Base-by-base conservation (phyloP, 2,329 filamentous ascomycete species). In the Diaporthe sp. region DNA sequence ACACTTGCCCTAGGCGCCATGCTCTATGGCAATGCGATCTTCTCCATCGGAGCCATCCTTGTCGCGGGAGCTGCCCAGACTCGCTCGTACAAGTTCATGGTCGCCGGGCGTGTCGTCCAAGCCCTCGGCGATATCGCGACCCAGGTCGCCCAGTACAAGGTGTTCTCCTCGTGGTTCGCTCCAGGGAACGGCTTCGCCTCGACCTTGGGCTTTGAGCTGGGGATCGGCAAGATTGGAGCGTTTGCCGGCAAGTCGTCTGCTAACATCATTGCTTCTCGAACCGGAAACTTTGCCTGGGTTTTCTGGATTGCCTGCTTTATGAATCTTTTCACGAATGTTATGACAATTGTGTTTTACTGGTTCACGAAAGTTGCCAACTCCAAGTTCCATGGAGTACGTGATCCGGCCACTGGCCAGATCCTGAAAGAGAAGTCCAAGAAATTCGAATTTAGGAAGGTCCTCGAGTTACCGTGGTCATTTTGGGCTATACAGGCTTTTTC, bases 101-200 rank as follows among this genome's bases (percentile, higher is more conserved):
- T 92, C 51, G 86, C 85, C 19, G 91, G 90, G 2, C 82, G 87
- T 53, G 83, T 92, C 1, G 82, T 92, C 15, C 85, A 89, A 42
- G 87, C 90, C 0, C 81, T 92, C 0, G 91, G 91, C n/a, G 91
- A 92, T 76, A 90, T 92, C 28, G 89, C 91, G 0, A 92, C 91
- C 0, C 90, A 92, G 77, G 86, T 92, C 42, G 91, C 91, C 0
- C 90, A 92, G 79, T 92, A 92, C 80, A 91, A 92, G 76, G 88
- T 92, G 75, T 92, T 92, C 78, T 91, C 89, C 0, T 91, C 89
- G 0, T 92, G 90, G 91, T 92, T 92, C 76, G 86, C 90, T 0
- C 91, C 91, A 0, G 90, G 86, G 7, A 87, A 89, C 74, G 91
- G 91, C 1, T 92, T 92, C 79, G 91, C 90, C 0, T 91, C 90